These are phyloP conservation scores for Malus hybrid DNA, from an alignment of 331 rosid species.

Conservation along the genomic window DNA sequence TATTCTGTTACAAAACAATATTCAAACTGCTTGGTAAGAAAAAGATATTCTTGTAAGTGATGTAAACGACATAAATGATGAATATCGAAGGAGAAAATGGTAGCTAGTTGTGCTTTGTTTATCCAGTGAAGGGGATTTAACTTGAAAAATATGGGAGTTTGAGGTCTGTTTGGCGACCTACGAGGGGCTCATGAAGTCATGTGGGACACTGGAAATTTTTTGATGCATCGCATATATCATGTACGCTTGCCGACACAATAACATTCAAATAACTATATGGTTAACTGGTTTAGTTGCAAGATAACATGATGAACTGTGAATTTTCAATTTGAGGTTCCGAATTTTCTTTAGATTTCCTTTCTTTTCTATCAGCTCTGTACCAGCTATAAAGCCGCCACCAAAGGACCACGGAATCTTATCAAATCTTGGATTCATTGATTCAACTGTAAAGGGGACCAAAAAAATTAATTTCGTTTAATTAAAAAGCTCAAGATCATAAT, in stretches of 20 bases:
- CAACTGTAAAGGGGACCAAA: slow-evolving; percentile 9
- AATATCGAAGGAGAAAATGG: not conserved
- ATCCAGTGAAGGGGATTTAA: not conserved
- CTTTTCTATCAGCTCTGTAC: not conserved
- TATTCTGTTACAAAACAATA: too few relatives aligned
- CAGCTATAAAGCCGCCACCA: slow-evolving; percentile 3
- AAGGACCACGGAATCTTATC: slow-evolving; percentile 33
- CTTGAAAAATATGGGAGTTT: not conserved
- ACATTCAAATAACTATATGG: not conserved
- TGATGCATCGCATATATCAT: not conserved
- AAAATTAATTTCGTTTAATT: not conserved
- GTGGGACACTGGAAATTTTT: not conserved
- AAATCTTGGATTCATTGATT: slow-evolving; percentile 22
- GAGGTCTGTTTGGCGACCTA: too few relatives aligned
- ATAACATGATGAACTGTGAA: not conserved
- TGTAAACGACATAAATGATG: not conserved
- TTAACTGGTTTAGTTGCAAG: not conserved
- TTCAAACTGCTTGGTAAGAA: too few relatives aligned
- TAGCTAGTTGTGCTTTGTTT: not conserved
- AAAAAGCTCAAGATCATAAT: not conserved
- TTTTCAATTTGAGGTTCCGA: not conserved
- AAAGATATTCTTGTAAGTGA: too few relatives aligned
- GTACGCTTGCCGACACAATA: not conserved
- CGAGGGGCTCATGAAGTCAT: not conserved
- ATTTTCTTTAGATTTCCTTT: not conserved